Percentiles rank a stretch among this genome's conserved stretches.
Conservation (phyloP, 2,329 filamentous ascomycete species). For the Incumbomyces delicatus region DNA sequence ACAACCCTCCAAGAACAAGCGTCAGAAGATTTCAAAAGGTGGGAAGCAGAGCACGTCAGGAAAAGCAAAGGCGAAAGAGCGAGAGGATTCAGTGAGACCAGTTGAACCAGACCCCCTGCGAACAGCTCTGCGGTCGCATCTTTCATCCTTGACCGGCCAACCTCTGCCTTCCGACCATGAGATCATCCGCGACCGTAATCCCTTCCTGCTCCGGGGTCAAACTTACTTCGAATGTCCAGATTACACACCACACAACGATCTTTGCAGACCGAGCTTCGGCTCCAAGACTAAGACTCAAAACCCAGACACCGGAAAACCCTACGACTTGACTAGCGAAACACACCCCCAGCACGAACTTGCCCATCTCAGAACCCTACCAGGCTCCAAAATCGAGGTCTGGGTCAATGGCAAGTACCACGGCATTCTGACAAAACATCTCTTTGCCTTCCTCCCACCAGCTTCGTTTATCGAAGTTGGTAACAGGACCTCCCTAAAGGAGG, state of each 20-base stretch:
- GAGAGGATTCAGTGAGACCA: constrained; percentile 4
- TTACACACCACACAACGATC: constrained; percentile 75
- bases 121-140: constrained; percentile 9
- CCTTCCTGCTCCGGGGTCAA: constrained; percentile 70
- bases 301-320: constrained; percentile 37
- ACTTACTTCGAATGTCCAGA: constrained; percentile 69
- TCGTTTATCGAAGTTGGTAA: constrained; percentile 57
- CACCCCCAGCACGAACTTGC: constrained; percentile 56
- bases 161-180: constrained; percentile 38
- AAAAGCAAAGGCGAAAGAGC: constrained; percentile 9
- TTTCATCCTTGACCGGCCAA: constrained; percentile 8
- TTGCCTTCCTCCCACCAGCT: constrained; percentile 85
- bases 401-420: constrained; percentile 85
- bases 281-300: constrained; percentile 44
- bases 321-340: constrained; percentile 26
- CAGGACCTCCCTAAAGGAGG: constrained; percentile 36
- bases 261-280: constrained; percentile 56
- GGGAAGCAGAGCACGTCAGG: constrained; percentile 15
- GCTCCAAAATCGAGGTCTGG: constrained; percentile 78
- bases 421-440: constrained; percentile 74
- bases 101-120: constrained; percentile 8
- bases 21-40: constrained; percentile 15
- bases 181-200: constrained; percentile 88
- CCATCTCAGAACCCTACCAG: constrained; percentile 74
- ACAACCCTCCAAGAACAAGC: constrained; percentile 12